Evolutionary conservation across 2,329 filamentous ascomycete genomes (phyloP), one percentile per base, ranked within the genome.

Genomic region (Penicillium sp.): DNA sequence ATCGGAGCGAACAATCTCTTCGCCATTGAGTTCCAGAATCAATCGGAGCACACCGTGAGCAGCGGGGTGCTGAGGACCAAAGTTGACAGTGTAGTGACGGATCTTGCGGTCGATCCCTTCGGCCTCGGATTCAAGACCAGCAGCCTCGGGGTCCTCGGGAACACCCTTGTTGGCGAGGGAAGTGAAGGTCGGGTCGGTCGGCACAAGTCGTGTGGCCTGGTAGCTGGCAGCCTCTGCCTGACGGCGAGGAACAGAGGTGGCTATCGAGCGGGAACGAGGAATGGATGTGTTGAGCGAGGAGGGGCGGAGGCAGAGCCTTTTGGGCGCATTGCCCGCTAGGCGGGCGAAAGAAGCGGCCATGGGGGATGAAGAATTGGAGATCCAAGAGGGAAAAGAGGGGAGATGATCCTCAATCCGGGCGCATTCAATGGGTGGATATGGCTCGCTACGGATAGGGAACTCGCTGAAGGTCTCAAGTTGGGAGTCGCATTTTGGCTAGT

Each of bases 31-130:
- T 78, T 99, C 94, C 69, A 99, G 85, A 81, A 99, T 99, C 79
- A 99, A 79, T 53, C 94, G 91, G 78, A 99, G 80, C 85, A 99
- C 94, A 72, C 94, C 94, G 85, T 99, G 94, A 69, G 94, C 95
- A 64, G 94, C 94, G 38, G 94, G 94, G 82, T 99, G 94, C 83
- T 99, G 94, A 63, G 94, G 94, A 55, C 94, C 94, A 71, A 99
- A 99, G 83, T 99, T 99, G 81, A 99, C 93, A 7, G 94, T 99
- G 81, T 99, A 99, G 80, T 99, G 94, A 66, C 94, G 87, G 74
- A 99, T 89, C 84, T 97, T 97, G 76, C 93, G 88, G 77, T 80
- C 77, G 50, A 66, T 63, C 45, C 70, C 70, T 60, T 68, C 63
- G 35, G 64, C 71, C 55, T 76, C 70, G 53, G 76, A 78, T 66